phyloP scores from a whole-genome alignment of 352 stramenopile species.

The Pythium rhizo-oryzae region DNA sequence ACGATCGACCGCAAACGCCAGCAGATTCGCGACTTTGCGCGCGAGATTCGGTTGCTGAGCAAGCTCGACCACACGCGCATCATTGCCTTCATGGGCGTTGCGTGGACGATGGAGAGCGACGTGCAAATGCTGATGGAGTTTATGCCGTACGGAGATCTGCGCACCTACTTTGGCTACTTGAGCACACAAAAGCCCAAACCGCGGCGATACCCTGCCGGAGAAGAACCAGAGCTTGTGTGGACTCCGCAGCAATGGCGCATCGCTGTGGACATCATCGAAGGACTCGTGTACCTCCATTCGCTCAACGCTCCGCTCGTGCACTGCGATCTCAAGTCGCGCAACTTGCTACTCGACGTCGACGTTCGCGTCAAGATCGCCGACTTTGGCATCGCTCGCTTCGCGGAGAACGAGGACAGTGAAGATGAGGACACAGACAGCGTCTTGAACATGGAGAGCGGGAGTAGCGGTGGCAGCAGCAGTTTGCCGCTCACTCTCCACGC shows the following conservation, averaged over 20 bases:
- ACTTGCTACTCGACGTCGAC: constrained; percentile 60
- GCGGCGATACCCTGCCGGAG: constrained; percentile 9
- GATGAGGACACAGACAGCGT: constrained; percentile 24
- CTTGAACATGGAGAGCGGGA: constrained; percentile 12
- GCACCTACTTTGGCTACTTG: constrained; percentile 26
- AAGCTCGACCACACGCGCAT: constrained; percentile 36
- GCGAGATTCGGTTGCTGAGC: constrained; percentile 28
- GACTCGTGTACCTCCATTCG: constrained; percentile 68
- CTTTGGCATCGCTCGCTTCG: constrained; percentile 59
- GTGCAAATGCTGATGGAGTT: constrained; percentile 38
- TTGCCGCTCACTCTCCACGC: not conserved
- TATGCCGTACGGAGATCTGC: constrained; percentile 38
- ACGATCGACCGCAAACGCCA: constrained; percentile 13
- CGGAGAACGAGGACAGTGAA: not conserved
- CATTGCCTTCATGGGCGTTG: constrained; percentile 36
- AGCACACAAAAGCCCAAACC: constrained; percentile 9
- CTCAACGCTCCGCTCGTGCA: constrained; percentile 59
- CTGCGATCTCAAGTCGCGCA: constrained; percentile 71
- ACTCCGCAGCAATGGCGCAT: constrained; percentile 33
- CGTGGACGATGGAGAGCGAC: constrained; percentile 41
- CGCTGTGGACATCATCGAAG: constrained; percentile 62
- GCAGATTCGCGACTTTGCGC: constrained; percentile 23
- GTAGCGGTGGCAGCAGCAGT: not conserved
- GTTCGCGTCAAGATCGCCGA: constrained; percentile 68
- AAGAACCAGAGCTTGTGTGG: constrained; percentile 12